Percentiles rank a stretch among this genome's conserved stretches.
These are phyloP conservation scores for Puya raimondii DNA, from an alignment of 176 grass and related monocot genomes.

Conservation along the genomic window DNA sequence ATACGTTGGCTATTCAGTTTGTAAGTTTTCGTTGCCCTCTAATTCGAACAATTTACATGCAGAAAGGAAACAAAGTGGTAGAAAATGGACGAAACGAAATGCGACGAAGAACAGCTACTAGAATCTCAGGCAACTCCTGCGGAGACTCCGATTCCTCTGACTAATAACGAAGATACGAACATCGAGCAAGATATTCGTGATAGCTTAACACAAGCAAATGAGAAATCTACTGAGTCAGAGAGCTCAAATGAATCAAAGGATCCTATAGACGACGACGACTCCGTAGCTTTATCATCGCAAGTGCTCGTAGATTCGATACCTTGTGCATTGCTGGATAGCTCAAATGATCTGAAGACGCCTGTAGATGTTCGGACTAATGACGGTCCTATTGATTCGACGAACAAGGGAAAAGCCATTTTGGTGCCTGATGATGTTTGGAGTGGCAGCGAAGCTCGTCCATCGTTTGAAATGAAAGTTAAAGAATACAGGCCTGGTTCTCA, in stretches of 20 bases:
- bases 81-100: conserved; percentile 35
- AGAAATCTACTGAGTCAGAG: background rate
- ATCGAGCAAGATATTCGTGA: background rate
- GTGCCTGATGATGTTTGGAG: conserved; percentile 25
- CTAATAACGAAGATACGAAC: conserved; percentile 26
- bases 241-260: background rate
- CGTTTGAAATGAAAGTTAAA: conserved; percentile 23
- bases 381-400: conserved; percentile 12
- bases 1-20: too few species aligned
- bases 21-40: too few species aligned
- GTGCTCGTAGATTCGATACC: conserved; percentile 9
- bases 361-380: background rate
- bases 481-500: conserved; percentile 16
- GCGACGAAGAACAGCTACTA: conserved; percentile 10
- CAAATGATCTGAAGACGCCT: conserved; percentile 4
- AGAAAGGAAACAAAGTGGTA: background rate
- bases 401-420: conserved; percentile 9
- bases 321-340: conserved; percentile 11
- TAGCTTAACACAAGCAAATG: background rate
- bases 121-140: conserved; percentile 21
- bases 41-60: too few species aligned
- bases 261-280: conserved; percentile 3
- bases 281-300: conserved; percentile 7
- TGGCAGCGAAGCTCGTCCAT: background rate
- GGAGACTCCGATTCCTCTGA: conserved; percentile 8